Evolutionary conservation across 306 rosid genomes (phyloP).

Genomic region (Vigna unguiculata): DNA sequence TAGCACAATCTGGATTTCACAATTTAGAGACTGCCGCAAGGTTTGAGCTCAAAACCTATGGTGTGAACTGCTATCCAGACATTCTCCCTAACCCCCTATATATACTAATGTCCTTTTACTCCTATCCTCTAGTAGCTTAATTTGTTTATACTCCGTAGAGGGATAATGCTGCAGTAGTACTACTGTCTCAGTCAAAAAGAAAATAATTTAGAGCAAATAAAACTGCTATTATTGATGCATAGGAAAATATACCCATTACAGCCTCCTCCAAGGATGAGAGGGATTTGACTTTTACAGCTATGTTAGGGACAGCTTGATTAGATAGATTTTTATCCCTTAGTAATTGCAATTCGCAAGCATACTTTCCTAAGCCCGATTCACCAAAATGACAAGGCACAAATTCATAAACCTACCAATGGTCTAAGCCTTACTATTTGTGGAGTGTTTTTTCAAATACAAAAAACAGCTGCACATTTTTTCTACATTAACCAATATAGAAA

Average conservation of each 20-base stretch:
- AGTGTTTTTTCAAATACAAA: background rate
- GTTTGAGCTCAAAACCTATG: conserved; percentile 31
- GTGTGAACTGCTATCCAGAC: conserved; percentile 17
- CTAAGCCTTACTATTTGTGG: background rate
- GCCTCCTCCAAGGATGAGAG: conserved; percentile 13
- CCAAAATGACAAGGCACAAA: background rate
- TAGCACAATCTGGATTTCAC: conserved; percentile 7
- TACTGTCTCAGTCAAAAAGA: background rate
- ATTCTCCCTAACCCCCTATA: conserved; percentile 1
- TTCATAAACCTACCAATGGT: background rate
- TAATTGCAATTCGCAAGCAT: conserved; percentile 24
- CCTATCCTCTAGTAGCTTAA: conserved; percentile 2
- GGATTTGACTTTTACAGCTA: conserved; percentile 13
- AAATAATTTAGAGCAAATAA: conserved; percentile 4
- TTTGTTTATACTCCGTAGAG: conserved; percentile 8
- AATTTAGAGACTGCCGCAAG: conserved; percentile 2
- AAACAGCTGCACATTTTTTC: conserved; percentile 23
- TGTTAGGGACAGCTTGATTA: conserved; percentile 6
- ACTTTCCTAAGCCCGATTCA: conserved; percentile 17
- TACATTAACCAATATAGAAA: conserved; percentile 31
- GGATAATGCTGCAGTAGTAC: conserved; percentile 1
- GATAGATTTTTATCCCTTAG: conserved; percentile 19
- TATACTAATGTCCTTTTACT: background rate
- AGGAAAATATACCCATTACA: conserved; percentile 25
- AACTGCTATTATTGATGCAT: background rate